These are phyloP conservation scores for Eimeria brunetti DNA, from an alignment of 169 alveolate genomes.

Conservation along the genomic window DNA sequence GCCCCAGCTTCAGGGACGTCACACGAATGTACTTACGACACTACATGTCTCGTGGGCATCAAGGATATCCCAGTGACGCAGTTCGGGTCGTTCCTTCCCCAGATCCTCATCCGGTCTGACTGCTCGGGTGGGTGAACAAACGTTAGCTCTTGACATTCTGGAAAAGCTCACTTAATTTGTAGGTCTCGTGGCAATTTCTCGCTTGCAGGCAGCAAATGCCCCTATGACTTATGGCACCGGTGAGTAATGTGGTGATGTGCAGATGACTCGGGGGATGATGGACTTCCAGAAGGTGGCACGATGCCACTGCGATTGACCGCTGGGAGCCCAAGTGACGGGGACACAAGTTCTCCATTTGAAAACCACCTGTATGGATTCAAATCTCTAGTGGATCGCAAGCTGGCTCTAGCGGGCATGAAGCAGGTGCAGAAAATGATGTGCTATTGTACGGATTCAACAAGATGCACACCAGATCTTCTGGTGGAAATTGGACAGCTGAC, in stretches of 20 bases:
- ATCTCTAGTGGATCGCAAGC: conserved; percentile 18
- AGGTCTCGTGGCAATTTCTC: background rate
- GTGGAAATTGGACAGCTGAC: conserved; percentile 47
- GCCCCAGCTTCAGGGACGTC: conserved; percentile 45
- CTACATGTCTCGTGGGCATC: conserved; percentile 44
- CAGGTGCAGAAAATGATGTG: conserved; percentile 42
- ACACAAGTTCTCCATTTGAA: background rate
- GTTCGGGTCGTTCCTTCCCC: background rate
- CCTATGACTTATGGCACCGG: background rate
- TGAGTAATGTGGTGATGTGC: background rate
- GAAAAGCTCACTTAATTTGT: background rate
- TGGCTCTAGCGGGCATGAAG: background rate
- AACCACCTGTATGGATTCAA: conserved; percentile 12
- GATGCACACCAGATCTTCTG: conserved; percentile 56
- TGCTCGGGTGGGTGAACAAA: conserved; percentile 50
- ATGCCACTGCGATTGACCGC: conserved; percentile 13
- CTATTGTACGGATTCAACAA: conserved; percentile 65
- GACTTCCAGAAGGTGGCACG: conserved; percentile 42
- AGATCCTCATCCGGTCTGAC: conserved; percentile 1
- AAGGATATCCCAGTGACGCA: background rate
- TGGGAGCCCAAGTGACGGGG: background rate
- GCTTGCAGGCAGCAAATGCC: background rate
- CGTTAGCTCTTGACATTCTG: background rate
- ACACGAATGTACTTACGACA: conserved; percentile 60
- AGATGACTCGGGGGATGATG: background rate